Percentiles rank a stretch among this genome's conserved stretches.
These are phyloP conservation scores for Paratinospora sagittata DNA, from an alignment of 164 flowering plant genomes.

Conservation along the genomic window DNA sequence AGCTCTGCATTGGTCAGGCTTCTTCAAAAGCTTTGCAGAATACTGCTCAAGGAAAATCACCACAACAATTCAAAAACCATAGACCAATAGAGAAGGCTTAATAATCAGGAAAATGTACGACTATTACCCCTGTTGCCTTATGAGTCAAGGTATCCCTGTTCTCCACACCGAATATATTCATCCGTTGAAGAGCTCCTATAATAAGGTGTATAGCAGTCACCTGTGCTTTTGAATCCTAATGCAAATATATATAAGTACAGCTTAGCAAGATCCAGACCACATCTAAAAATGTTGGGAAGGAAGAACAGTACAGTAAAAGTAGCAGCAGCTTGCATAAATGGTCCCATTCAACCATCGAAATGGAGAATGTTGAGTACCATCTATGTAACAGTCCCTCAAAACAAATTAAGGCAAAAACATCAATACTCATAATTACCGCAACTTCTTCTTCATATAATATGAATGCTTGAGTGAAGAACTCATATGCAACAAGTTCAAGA, in stretches of 20 bases:
- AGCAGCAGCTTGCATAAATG: neutral
- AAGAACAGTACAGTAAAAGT: neutral
- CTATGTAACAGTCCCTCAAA: neutral
- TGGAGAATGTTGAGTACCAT: neutral
- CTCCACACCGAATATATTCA: conserved; percentile 90
- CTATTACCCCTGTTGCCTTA: conserved; percentile 93
- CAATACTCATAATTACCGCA: conserved; percentile 50
- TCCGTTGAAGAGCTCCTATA: conserved; percentile 92
- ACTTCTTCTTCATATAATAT: conserved; percentile 97
- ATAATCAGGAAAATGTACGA: neutral
- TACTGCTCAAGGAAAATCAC: conserved; percentile 44
- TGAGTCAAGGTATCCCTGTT: conserved; percentile 96
- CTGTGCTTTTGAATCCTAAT: conserved; percentile 92
- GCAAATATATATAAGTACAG: conserved; percentile 8
- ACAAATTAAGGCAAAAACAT: neutral
- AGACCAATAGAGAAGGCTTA: neutral
- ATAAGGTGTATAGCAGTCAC: conserved; percentile 91
- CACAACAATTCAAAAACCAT: conserved; percentile 7
- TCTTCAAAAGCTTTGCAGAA: conserved; percentile 96
- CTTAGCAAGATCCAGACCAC: neutral
- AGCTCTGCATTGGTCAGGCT: conserved; percentile 97
- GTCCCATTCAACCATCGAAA: neutral
- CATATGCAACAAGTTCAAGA: conserved; percentile 92
- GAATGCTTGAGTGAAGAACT: conserved; percentile 94
- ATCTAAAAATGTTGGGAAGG: neutral